Base-by-base conservation (phyloP, 805 yeast genomes). In the Zygoascus tannicola region DNA sequence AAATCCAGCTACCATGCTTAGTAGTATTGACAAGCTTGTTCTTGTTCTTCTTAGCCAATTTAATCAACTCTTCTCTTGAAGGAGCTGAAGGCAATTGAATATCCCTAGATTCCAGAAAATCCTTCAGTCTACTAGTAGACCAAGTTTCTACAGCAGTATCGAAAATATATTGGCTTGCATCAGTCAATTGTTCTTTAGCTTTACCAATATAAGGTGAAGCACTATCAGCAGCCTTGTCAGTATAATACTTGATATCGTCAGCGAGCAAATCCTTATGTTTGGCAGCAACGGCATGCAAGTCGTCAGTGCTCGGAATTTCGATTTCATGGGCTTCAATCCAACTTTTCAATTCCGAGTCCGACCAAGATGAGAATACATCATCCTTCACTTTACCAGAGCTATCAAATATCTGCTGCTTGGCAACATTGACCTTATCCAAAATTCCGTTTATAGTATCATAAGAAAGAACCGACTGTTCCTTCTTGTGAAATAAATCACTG, bases 1-100 rank as follows among this genome's bases (percentile, higher is more conserved):
- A 78, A 45, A 75, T 60, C 71, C 73, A 70, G 28, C 66, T 66
- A 18, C 79, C 76, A 4, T 76, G 70, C 3, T 68, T 63, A 39
- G 60, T 51, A 23, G 56, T 45, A 41, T 64, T 56, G 12, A 68
- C 63, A 44, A 73, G 65, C 44, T 52, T 50, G 41, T 67, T 63
- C 48, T 66, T 71, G 53, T 71, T 65, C 20, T 61, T 55, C 53
- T 68, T 61, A 2, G 73, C 74, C 21, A 62, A 44, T 14, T 67
- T 63, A 32, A 68, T 52, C 51, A 78, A 59, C 28, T 71, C 65
- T 33, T 70, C 70, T 40, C 57, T 54, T 32, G 57, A 50, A 21
- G 65, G 63, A 16, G 55, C 57, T 14, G 19, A 3, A 14, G 40
- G 20, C 4, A 37, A 4, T 4, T 3, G 18, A 23, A 60, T 48